Evolutionary conservation across 257 asterid species (phyloP), one percentile per base, ranked within the genome.

Genomic region (Eustoma russellianum): DNA sequence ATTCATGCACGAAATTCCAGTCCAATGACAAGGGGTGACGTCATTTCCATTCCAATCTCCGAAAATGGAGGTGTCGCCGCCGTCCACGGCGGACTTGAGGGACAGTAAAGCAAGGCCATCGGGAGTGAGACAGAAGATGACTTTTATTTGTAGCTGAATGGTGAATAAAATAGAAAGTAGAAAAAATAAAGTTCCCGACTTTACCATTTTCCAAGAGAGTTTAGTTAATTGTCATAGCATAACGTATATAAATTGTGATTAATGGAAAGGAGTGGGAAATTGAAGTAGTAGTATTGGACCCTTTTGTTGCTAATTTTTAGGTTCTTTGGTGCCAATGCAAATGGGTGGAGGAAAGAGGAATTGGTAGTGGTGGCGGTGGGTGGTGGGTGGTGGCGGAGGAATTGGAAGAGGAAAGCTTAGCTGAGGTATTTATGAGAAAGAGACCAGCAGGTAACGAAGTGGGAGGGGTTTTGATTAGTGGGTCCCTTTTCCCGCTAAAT

Each of bases 41-140:
- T 85, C 97, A 58, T 74, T 53, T 70, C 82, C 95, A 58, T 83
- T 68, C 98, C 98, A 91, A 72, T 82, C 85, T 17, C 81, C 14
- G 35, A 91, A 71, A 18, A 78, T 79, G 33, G 75, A 52, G 61
- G 62, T 69, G 70, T 52, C 71, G 28, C 66, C 72, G 59, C 55
- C 68, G 60, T 80, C 95, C 57, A 77, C 73, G 65, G 97, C 88
- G 35, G 90, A 85, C 55, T 89, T 85, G 1, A 89, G 64, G 7
- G 97, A 81, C 46, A 89, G 79, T 2, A 89, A 70, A 1, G 97
- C 74, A 10, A 86, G 77, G n/a, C 95, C 95, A 49, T 89, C 94
- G 55, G 92, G 55, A 10, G 68, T 77, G 19, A 89, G 45, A 33
- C 79, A 79, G 54, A 46, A 15, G 34, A 63, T 70, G 45, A 52